A percentile compares a stretch with the other conserved stretches of the same genome.
Evolutionary conservation across 371 early-diverging fungal genomes (phyloP).

Genomic region (Actinomortierella wolfii): DNA sequence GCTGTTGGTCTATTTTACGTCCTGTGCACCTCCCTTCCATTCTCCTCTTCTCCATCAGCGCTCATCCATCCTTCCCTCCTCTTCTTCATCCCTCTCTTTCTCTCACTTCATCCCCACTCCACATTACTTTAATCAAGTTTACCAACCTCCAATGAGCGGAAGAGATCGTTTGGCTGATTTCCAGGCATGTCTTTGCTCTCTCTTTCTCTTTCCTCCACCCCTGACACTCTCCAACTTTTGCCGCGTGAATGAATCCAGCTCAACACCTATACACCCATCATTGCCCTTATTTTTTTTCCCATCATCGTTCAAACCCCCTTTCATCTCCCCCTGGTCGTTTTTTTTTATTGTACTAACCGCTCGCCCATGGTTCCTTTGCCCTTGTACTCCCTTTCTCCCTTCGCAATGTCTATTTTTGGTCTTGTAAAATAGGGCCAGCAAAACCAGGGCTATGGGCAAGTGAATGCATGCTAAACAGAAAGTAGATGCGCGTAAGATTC

Average conservation of each 20-base stretch:
- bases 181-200: conserved; percentile 9
- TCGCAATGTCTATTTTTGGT: neutral
- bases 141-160: conserved; percentile 26
- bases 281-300: neutral
- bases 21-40: conserved; percentile 1
- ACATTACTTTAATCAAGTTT: neutral
- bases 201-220: conserved; percentile 6
- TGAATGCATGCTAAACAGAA: no score
- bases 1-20: no score
- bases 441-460: conserved; percentile 39
- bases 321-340: conserved; percentile 4
- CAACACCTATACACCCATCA: neutral
- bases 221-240: neutral
- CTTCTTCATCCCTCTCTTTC: neutral
- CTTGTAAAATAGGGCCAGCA: conserved; percentile 3
- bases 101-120: neutral
- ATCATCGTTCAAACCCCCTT: neutral
- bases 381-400: neutral
- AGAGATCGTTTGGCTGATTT: conserved; percentile 36
- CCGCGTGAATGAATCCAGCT: neutral
- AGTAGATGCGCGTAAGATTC: no score
- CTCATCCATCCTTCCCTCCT: neutral
- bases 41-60: neutral
- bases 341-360: conserved; percentile 1
- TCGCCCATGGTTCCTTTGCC: neutral